Conservation (phyloP, 2,329 filamentous ascomycete species). For the Aschersonia sp. region DNA sequence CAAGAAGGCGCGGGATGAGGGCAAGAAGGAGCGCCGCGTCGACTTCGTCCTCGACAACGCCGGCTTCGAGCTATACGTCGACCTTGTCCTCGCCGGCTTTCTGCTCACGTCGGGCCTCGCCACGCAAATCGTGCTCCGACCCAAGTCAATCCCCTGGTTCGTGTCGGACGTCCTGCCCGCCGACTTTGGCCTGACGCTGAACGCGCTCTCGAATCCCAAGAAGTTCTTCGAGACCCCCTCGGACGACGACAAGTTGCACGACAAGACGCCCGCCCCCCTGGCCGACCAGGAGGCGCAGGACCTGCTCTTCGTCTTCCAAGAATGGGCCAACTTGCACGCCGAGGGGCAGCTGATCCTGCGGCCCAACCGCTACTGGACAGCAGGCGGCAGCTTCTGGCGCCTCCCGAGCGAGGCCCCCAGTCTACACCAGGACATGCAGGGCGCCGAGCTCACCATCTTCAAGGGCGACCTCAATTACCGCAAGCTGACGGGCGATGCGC, state of each 20-base stretch:
- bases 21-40: conserved; percentile 58
- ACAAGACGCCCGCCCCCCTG: conserved; percentile 45
- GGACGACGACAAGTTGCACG: conserved; percentile 47
- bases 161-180: conserved; percentile 84
- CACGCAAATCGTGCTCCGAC: conserved; percentile 75
- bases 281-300: conserved; percentile 52
- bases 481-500: conserved; percentile 72
- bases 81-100: conserved; percentile 83
- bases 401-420: conserved; percentile 54
- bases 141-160: conserved; percentile 95
- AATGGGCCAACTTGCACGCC: conserved; percentile 67
- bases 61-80: conserved; percentile 93
- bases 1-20: conserved; percentile 46
- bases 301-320: conserved; percentile 62
- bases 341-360: conserved; percentile 75
- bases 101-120: conserved; percentile 74
- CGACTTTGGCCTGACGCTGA: conserved; percentile 73
- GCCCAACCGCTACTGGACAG: conserved; percentile 85
- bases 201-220: conserved; percentile 63
- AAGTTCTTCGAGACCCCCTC: conserved; percentile 64
- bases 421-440: conserved; percentile 64
- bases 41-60: conserved; percentile 96
- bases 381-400: conserved; percentile 77
- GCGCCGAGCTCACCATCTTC: conserved; percentile 81
- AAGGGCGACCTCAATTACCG: conserved; percentile 97